These are phyloP conservation scores for Hymenoscyphus fraxineus DNA, from an alignment of 2,329 filamentous ascomycete species.

Conservation along the genomic window DNA sequence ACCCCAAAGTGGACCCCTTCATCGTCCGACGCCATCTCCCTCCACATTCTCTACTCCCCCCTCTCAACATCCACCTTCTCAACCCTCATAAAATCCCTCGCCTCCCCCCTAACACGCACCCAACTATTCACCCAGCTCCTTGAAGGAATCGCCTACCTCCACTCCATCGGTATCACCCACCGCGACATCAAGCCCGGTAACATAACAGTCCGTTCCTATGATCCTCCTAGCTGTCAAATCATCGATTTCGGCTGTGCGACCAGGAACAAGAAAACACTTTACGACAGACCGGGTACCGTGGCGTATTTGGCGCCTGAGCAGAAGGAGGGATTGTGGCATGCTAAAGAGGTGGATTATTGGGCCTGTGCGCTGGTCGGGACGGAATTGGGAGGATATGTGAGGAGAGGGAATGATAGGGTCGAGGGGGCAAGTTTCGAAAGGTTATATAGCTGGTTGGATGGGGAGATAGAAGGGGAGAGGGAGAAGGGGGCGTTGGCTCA, in stretches of 20 bases:
- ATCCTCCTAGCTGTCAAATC: conserved; percentile 23
- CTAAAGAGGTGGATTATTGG: conserved; percentile 21
- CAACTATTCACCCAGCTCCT: conserved; percentile 23
- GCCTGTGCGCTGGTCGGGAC: conserved; percentile 19
- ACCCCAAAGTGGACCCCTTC: conserved; percentile 14
- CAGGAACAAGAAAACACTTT: conserved; percentile 13
- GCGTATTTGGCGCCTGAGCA: conserved; percentile 27
- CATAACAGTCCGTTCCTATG: conserved; percentile 19
- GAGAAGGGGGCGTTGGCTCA: conserved; percentile 2
- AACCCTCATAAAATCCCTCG: conserved; percentile 19
- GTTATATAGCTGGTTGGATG: conserved; percentile 7
- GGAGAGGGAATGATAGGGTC: conserved; percentile 11
- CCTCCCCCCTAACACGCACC: conserved; percentile 15
- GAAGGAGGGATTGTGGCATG: conserved; percentile 16
- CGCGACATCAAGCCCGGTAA: conserved; percentile 25
- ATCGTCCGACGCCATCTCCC: conserved; percentile 20
- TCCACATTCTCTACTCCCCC: conserved; percentile 22
- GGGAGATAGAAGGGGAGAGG: not conserved
- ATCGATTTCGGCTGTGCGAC: conserved; percentile 27
- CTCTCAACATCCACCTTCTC: conserved; percentile 22
- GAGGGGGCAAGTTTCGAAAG: conserved; percentile 3
- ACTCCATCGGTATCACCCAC: conserved; percentile 20
- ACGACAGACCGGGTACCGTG: conserved; percentile 23
- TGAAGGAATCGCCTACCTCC: conserved; percentile 22
- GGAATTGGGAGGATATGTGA: conserved; percentile 10